Conservation (phyloP, 345 rosid genomes). For the Erysimum cheiranthoides region DNA sequence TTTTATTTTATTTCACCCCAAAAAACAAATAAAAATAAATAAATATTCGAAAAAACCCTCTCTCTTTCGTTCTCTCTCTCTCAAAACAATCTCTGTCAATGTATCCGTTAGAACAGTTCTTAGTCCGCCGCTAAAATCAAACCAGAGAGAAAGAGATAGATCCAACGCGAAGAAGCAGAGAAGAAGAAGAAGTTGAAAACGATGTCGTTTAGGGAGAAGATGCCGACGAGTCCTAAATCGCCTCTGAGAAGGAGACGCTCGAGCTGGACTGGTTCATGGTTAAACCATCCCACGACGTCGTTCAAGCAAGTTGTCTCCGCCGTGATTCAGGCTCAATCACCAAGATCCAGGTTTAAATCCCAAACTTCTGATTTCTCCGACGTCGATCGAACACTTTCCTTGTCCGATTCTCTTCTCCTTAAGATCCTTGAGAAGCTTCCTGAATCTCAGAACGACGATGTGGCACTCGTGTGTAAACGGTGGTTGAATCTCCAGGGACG, state of each 20-base stretch:
- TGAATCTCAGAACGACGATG: constrained; percentile 52
- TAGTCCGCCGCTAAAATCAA: constrained; percentile 22
- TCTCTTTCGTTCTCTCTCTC: background rate
- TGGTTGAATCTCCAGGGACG: constrained; percentile 87
- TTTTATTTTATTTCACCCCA: background rate
- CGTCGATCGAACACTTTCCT: constrained; percentile 68
- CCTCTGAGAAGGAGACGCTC: constrained; percentile 54
- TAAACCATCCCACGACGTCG: constrained; percentile 55
- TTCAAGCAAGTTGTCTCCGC: constrained; percentile 64
- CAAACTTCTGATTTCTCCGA: constrained; percentile 49
- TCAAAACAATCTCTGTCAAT: constrained; percentile 41
- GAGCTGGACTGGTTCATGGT: constrained; percentile 69
- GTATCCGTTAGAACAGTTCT: constrained; percentile 49
- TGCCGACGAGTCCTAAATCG: constrained; percentile 51
- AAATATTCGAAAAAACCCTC: constrained; percentile 1
- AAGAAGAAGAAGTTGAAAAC: constrained; percentile 17
- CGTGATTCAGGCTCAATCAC: constrained; percentile 54
- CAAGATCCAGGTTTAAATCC: constrained; percentile 53
- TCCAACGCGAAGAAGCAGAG: background rate
- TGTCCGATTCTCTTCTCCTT: constrained; percentile 79
- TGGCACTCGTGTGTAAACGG: constrained; percentile 80
- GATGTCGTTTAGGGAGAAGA: constrained; percentile 63
- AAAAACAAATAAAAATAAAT: background rate
- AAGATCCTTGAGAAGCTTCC: constrained; percentile 68
- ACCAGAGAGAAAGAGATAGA: background rate